phyloP scores from a whole-genome alignment of 2,329 filamentous ascomycete genomes.

The Fusarium sambucinum region DNA sequence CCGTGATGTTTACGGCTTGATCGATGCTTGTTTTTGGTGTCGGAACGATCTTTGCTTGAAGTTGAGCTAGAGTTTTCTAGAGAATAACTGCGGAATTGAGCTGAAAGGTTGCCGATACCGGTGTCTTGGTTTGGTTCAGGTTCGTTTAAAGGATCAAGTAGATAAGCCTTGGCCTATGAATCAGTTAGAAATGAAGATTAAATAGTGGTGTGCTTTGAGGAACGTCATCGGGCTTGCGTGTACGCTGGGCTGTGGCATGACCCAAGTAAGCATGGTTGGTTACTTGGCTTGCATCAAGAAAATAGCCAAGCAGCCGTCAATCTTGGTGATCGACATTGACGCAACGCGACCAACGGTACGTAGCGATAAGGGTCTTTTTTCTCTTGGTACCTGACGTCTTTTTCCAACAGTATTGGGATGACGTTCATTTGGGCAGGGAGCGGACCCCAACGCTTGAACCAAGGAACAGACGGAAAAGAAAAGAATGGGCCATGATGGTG shows the following conservation, averaged over 20 bases:
- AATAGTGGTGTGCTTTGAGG: slow-evolving; percentile 11
- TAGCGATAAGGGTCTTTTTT: slow-evolving; percentile 28
- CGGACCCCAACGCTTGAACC: slow-evolving; percentile 4
- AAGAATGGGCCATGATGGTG: slow-evolving; percentile 28
- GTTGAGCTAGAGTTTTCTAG: slow-evolving; percentile 29
- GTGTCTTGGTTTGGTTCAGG: slow-evolving; percentile 76
- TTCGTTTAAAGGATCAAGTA: slow-evolving; percentile 76
- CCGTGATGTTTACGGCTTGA: slow-evolving; percentile 26
- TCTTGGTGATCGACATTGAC: slow-evolving; percentile 41
- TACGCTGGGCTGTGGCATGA: slow-evolving; percentile 27
- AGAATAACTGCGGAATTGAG: slow-evolving; percentile 36
- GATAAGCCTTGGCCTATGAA: slow-evolving; percentile 71
- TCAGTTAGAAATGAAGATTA: slow-evolving; percentile 5
- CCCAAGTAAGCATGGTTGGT: slow-evolving; percentile 13
- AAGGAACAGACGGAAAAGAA: slow-evolving; percentile 24
- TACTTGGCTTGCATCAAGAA: slow-evolving; percentile 40
- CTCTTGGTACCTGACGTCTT: slow-evolving; percentile 33
- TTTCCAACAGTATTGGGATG: slow-evolving; percentile 40
- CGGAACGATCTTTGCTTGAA: slow-evolving; percentile 10
- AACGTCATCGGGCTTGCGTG: slow-evolving; percentile 46
- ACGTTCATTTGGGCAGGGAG: slow-evolving; percentile 33
- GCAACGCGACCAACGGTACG: slow-evolving; percentile 24
- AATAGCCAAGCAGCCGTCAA: slow-evolving; percentile 23
- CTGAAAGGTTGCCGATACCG: slow-evolving; percentile 55
- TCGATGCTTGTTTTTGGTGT: slow-evolving; percentile 19